A percentile compares a stretch with the other conserved stretches of the same genome.
These are phyloP conservation scores for Pleurostoma richardsiae DNA, from an alignment of 2,329 filamentous ascomycete species.

Conservation along the genomic window DNA sequence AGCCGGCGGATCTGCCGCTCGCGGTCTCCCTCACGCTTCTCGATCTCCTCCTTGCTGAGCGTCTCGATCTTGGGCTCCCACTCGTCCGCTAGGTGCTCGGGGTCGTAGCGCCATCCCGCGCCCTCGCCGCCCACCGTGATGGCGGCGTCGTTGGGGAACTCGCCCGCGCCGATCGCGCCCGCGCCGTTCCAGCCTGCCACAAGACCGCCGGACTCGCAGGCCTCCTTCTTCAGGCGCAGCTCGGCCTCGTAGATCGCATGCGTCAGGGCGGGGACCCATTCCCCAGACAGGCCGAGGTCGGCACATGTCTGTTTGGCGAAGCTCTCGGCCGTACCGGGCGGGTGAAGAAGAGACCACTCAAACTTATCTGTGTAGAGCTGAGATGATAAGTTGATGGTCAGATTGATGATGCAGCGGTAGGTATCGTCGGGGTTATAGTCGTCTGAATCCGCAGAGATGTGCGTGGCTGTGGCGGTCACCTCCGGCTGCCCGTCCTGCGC, in stretches of 20 bases:
- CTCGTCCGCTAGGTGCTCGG: conserved; percentile 77
- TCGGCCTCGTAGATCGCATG: conserved; percentile 97
- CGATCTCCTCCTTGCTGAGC: conserved; percentile 92
- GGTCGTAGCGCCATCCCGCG: conserved; percentile 93
- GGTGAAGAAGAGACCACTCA: conserved; percentile 92
- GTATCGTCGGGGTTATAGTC: conserved; percentile 88
- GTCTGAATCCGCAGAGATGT: conserved; percentile 60
- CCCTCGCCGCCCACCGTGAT: conserved; percentile 20
- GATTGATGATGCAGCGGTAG: conserved; percentile 84
- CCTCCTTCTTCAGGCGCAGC: conserved; percentile 88
- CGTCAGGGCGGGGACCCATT: conserved; percentile 92
- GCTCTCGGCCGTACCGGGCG: conserved; percentile 83
- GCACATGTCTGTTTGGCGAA: conserved; percentile 92
- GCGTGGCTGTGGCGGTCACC: conserved; percentile 66
- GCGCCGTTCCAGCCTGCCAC: conserved; percentile 59
- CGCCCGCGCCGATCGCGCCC: conserved; percentile 44
- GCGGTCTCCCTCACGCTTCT: conserved; percentile 90
- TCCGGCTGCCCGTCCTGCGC: conserved; percentile 21
- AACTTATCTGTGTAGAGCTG: conserved; percentile 95
- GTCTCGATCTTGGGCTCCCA: conserved; percentile 81
- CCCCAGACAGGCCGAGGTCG: conserved; percentile 81
- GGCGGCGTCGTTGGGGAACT: conserved; percentile 85
- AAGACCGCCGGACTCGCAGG: conserved; percentile 84
- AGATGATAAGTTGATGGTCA: conserved; percentile 89
- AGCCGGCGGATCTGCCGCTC: conserved; percentile 85